Evolutionary conservation across 2,329 filamentous ascomycete genomes (phyloP).

Genomic region (Beauveria rudraprayagi): DNA sequence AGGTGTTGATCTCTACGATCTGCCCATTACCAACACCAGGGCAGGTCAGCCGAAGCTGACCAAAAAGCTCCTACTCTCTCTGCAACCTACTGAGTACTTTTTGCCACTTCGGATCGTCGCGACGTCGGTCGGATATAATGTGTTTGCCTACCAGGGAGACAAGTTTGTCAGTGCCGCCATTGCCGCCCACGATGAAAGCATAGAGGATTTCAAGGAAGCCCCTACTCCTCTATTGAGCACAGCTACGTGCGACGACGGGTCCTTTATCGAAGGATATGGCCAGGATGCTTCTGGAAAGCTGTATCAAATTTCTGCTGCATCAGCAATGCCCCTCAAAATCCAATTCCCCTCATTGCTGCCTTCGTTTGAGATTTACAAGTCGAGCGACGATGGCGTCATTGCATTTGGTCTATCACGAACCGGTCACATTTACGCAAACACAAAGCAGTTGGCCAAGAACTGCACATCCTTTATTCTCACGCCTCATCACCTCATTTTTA

Average conservation of each 20-base stretch:
- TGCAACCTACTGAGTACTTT: constrained; percentile 17
- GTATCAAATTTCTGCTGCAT: constrained; percentile 28
- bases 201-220: constrained; percentile 13
- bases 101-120: constrained; percentile 27
- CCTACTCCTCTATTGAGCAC: constrained; percentile 17
- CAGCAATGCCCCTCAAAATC: constrained; percentile 26
- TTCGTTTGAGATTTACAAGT: constrained; percentile 41
- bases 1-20: constrained; percentile 61
- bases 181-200: constrained; percentile 12
- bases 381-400: constrained; percentile 33
- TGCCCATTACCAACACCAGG: constrained; percentile 53
- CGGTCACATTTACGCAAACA: constrained; percentile 73
- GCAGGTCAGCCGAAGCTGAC: constrained; percentile 35
- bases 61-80: constrained; percentile 30
- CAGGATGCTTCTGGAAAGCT: constrained; percentile 41
- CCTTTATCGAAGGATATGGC: constrained; percentile 28
- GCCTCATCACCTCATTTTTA: constrained; percentile 76
- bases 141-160: constrained; percentile 25
- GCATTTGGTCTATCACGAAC: constrained; percentile 62
- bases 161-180: constrained; percentile 19
- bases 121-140: constrained; percentile 21
- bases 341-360: constrained; percentile 41
- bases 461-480: constrained; percentile 89
- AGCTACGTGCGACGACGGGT: constrained; percentile 24
- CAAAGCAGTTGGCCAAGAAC: constrained; percentile 66